A percentile compares a stretch with the other conserved stretches of the same genome.
These are phyloP conservation scores for Auxenochlorella protothecoides DNA, from an alignment of 139 green algal genomes.

Conservation along the genomic window DNA sequence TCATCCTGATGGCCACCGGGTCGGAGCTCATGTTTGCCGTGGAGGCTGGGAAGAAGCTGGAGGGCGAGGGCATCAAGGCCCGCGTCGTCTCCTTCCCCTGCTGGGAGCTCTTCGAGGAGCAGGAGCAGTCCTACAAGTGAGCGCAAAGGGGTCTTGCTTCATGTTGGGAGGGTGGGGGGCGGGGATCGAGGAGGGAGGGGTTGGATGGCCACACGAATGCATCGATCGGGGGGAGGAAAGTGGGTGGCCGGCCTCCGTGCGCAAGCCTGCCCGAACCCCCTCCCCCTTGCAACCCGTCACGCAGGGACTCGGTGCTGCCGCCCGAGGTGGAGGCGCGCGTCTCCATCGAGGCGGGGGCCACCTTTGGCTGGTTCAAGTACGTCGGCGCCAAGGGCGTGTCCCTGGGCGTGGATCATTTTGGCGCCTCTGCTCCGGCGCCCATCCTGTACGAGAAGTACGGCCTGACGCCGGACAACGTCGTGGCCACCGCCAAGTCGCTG, in stretches of 20 bases:
- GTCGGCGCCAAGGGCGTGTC: slow-evolving; percentile 57
- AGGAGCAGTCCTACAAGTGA: slow-evolving; percentile 65
- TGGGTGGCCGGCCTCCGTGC: no score
- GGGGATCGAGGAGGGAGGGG: background rate
- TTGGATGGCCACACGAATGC: no score
- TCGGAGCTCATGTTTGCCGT: slow-evolving; percentile 84
- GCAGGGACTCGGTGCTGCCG: slow-evolving; percentile 72
- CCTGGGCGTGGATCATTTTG: slow-evolving; percentile 90
- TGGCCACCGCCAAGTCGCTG: background rate
- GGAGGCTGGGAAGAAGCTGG: slow-evolving; percentile 70
- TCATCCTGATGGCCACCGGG: slow-evolving; percentile 87
- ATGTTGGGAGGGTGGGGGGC: background rate
- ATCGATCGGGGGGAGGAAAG: no score
- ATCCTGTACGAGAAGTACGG: slow-evolving; percentile 94
- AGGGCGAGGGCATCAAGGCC: slow-evolving; percentile 75
- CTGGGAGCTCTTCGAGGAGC: slow-evolving; percentile 96
- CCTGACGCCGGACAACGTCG: slow-evolving; percentile 48
- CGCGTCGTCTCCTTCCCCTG: slow-evolving; percentile 88
- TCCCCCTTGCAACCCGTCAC: slow-evolving; percentile 19
- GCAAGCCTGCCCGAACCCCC: no score
- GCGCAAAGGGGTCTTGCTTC: background rate
- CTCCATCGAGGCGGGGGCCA: slow-evolving; percentile 83
- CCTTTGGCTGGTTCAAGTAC: slow-evolving; percentile 89
- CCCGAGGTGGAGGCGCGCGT: slow-evolving; percentile 60
- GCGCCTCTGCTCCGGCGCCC: slow-evolving; percentile 73